phyloP scores from a whole-genome alignment of 1,284 basidiomycete species.

The Rhodotorula sp. region DNA sequence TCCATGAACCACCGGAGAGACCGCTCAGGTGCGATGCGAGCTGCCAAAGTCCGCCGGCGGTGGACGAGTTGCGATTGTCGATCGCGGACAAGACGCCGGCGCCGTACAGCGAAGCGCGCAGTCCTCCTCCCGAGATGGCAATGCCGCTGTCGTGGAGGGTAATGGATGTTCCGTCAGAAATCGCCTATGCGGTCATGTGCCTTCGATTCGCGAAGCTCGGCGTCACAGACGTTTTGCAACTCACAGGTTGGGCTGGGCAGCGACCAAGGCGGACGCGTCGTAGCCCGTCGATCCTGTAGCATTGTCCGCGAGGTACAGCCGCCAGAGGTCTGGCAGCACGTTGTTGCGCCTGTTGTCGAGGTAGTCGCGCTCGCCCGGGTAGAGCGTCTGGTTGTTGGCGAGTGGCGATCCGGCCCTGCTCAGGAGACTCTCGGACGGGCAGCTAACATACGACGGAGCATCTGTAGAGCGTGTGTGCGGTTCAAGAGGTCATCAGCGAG shows the following conservation, averaged over 20 bases:
- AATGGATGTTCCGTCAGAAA: neutral
- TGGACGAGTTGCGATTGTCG: slow-evolving; percentile 60
- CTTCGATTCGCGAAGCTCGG: neutral
- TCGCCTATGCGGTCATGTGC: no score
- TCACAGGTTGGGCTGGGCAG: slow-evolving; percentile 11
- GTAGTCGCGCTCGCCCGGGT: slow-evolving; percentile 21
- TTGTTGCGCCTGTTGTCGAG: slow-evolving; percentile 15
- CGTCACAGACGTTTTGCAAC: neutral
- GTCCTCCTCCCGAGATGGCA: slow-evolving; percentile 50
- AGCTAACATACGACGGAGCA: slow-evolving; percentile 20
- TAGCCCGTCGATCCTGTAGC: slow-evolving; percentile 34
- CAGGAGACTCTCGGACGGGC: slow-evolving; percentile 23
- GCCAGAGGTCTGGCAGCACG: slow-evolving; percentile 16
- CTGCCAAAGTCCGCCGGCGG: slow-evolving; percentile 64
- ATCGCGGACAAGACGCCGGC: slow-evolving; percentile 61
- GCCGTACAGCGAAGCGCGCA: slow-evolving; percentile 62
- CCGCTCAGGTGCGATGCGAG: slow-evolving; percentile 63
- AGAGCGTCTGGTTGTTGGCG: slow-evolving; percentile 18
- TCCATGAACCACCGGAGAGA: slow-evolving; percentile 57
- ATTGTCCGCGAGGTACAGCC: slow-evolving; percentile 23
- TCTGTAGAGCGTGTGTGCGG: slow-evolving; percentile 16
- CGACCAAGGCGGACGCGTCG: slow-evolving; percentile 6
- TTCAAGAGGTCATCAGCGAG: neutral
- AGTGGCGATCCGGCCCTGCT: slow-evolving; percentile 18
- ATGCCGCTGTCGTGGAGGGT: slow-evolving; percentile 10